A percentile compares a stretch with the other conserved stretches of the same genome.
phyloP scores from a whole-genome alignment of 2,329 filamentous ascomycete species.

The Herpotrichia juniperi region DNA sequence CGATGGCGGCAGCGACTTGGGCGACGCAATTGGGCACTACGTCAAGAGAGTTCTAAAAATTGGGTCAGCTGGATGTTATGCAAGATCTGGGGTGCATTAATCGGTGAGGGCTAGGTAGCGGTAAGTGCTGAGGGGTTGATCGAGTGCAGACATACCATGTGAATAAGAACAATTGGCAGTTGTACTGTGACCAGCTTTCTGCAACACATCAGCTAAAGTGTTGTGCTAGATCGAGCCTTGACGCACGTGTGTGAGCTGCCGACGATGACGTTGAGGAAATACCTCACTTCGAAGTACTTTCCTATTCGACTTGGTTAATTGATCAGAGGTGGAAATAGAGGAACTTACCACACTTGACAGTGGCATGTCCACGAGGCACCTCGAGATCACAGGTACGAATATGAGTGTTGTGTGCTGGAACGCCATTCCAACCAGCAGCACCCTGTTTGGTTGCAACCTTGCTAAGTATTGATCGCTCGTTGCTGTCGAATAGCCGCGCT shows the following conservation, averaged over 20 bases:
- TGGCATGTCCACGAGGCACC: conserved; percentile 57
- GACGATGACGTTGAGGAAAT: conserved; percentile 60
- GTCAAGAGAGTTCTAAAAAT: conserved; percentile 57
- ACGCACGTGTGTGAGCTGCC: conserved; percentile 51
- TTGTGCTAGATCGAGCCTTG: background rate
- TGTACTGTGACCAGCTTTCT: conserved; percentile 60
- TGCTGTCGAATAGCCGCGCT: conserved; percentile 59
- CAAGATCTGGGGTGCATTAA: background rate
- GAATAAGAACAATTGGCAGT: conserved; percentile 61
- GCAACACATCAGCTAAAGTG: conserved; percentile 19
- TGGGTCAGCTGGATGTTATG: conserved; percentile 11
- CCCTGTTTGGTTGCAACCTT: conserved; percentile 52
- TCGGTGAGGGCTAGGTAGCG: background rate
- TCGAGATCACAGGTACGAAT: conserved; percentile 58
- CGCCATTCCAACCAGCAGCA: conserved; percentile 54
- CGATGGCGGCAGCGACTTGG: conserved; percentile 61
- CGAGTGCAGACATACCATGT: conserved; percentile 49
- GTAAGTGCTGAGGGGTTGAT: background rate
- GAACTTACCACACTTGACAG: conserved; percentile 55
- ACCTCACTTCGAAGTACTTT: conserved; percentile 63
- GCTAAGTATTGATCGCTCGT: conserved; percentile 55
- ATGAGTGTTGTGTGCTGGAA: conserved; percentile 53
- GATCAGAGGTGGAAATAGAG: conserved; percentile 4
- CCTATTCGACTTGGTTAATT: conserved; percentile 36
- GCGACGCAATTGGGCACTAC: conserved; percentile 61